Evolutionary conservation across 805 yeast genomes (phyloP), one percentile per base, ranked within the genome.

Genomic region (Candida railenensis): DNA sequence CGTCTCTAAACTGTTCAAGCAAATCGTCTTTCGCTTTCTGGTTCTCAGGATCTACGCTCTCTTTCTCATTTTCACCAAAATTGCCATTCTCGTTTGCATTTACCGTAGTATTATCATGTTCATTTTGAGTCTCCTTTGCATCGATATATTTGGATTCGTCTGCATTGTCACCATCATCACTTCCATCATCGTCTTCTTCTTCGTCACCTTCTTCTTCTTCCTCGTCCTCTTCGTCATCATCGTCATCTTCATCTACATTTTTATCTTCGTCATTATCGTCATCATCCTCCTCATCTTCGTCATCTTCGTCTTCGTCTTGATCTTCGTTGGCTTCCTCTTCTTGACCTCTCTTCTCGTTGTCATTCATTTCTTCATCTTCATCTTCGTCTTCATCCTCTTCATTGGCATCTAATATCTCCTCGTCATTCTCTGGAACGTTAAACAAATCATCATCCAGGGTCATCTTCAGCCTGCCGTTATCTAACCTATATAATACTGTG

Each of bases 391-490:
- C 42, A n/a, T 20, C 42, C 4, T 42, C 51, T 12, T 45, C 48
- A 15, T 43, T 36, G 21, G 36, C 47, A 18, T 53, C 55, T n/a
- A 48, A 40, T 51, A 52, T 53, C 22, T 48, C 56, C 19, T 48
- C 56, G 21, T 54, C 52, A 20, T 49, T 49, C 16, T 49, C 56
- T 30, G 51, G 56, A 21, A 34, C 57, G 20, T 55, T 55, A 48
- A 63, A 64, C 34, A 64, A 53, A 42, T 64, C 67, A 34, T 70
- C 71, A 14, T 65, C 64, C 53, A 50, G 50, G 18, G 32, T 36
- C 42, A 40, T 40, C 14, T 38, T 49, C 66, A 20, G 58, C 60
- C 30, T 25, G 11, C 30, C 30, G 30, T 7, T 11, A 25, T 11
- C 30, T 25, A n/a, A n/a, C n/a, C n/a, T n/a, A n/a, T n/a, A n/a